Evolutionary conservation across 1,284 basidiomycete species (phyloP).

Genomic region (Cryptococcus floricola): DNA sequence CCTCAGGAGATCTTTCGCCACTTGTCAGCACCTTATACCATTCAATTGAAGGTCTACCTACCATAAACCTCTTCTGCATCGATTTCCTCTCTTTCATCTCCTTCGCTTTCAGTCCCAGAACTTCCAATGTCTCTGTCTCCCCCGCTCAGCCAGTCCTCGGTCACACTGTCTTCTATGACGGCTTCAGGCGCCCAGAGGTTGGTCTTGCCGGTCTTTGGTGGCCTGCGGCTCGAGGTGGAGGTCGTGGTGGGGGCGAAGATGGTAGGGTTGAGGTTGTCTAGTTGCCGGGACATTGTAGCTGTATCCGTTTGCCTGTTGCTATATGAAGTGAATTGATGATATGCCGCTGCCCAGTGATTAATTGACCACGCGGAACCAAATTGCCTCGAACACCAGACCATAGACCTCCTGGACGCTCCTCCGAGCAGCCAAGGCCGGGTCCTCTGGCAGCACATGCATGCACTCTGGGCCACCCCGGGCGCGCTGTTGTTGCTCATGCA

Average conservation of each 20-base stretch:
- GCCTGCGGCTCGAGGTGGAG: constrained; percentile 10
- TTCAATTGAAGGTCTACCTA: constrained; percentile 33
- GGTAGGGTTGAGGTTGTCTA: constrained; percentile 46
- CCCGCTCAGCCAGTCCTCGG: constrained; percentile 1
- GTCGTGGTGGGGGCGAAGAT: constrained; percentile 34
- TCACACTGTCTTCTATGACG: constrained; percentile 44
- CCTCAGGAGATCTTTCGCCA: constrained; percentile 71
- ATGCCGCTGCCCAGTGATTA: too few relatives aligned
- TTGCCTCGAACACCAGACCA: too few relatives aligned
- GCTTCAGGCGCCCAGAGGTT: constrained; percentile 20
- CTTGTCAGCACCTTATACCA: not conserved
- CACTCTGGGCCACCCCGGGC: too few relatives aligned
- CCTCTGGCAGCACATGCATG: too few relatives aligned
- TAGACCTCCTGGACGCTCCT: too few relatives aligned
- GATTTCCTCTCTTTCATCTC: constrained; percentile 54
- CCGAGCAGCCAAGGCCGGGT: too few relatives aligned
- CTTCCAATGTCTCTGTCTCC: not conserved
- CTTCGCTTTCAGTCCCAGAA: not conserved
- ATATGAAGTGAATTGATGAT: too few relatives aligned
- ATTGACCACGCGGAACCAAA: too few relatives aligned
- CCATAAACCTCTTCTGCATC: constrained; percentile 58
- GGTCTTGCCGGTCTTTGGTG: constrained; percentile 19
- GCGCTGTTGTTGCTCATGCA: too few relatives aligned
- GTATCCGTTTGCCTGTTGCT: too few relatives aligned
- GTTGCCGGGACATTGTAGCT: constrained; percentile 30